Conservation (phyloP, 2,329 filamentous ascomycete genomes). For the Paradendryphiella salina region DNA sequence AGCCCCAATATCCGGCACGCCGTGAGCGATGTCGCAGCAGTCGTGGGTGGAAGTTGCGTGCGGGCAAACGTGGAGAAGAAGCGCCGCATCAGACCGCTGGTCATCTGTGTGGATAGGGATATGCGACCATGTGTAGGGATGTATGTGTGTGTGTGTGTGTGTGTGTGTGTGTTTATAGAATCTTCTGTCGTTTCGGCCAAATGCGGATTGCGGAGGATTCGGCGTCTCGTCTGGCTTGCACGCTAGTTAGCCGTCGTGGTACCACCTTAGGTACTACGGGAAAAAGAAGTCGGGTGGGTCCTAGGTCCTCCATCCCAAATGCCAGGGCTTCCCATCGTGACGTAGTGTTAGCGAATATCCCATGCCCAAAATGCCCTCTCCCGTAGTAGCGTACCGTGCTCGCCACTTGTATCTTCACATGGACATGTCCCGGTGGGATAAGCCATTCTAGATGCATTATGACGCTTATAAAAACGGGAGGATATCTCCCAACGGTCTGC, state of each 20-base stretch:
- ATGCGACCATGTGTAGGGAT: constrained; percentile 35
- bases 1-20: constrained; percentile 36
- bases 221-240: neutral
- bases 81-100: constrained; percentile 53
- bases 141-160: too few species aligned
- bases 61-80: constrained; percentile 51
- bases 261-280: constrained; percentile 7
- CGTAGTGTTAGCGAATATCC: constrained; percentile 21
- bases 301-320: neutral
- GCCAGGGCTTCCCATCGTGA: constrained; percentile 20
- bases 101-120: constrained; percentile 43
- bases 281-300: too few species aligned
- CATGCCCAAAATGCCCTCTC: neutral
- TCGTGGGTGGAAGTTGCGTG: constrained; percentile 31
- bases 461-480: constrained; percentile 15
- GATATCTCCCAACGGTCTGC: neutral
- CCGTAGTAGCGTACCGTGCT: constrained; percentile 7
- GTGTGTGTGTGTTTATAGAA: neutral
- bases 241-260: constrained; percentile 10
- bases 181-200: neutral
- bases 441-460: constrained; percentile 7
- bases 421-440: constrained; percentile 15
- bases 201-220: constrained; percentile 5
- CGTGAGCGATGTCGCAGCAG: constrained; percentile 25
- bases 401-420: constrained; percentile 11